Conservation (phyloP, 345 rosid species). For the Salix udensis region DNA sequence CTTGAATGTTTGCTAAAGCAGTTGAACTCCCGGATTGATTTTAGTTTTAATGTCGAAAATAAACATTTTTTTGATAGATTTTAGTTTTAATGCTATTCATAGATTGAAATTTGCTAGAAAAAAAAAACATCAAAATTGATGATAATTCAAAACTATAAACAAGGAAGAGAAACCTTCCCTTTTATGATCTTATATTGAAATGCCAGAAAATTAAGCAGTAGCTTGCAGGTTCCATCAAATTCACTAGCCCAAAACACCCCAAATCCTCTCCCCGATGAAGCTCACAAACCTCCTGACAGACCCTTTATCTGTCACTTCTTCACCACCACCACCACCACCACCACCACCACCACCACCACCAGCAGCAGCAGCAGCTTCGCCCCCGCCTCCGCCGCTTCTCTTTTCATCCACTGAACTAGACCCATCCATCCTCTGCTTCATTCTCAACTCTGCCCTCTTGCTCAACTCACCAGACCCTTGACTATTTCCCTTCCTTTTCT, state of each 20-base stretch:
- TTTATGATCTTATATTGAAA: neutral
- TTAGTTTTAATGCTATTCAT: no score
- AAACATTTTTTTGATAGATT: no score
- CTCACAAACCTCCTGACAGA: conserved; percentile 46
- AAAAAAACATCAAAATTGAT: neutral
- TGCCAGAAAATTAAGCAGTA: neutral
- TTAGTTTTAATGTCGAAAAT: neutral
- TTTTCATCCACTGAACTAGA: conserved; percentile 23
- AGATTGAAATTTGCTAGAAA: neutral
- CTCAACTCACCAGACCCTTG: conserved; percentile 19
- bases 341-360: neutral
- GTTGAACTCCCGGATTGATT: neutral
- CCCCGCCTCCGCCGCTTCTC: neutral
- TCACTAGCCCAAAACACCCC: conserved; percentile 56
- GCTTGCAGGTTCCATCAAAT: neutral
- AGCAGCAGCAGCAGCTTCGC: neutral
- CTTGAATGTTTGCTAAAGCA: neutral
- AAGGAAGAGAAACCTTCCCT: neutral
- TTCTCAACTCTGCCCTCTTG: conserved; percentile 25
- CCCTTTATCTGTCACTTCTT: conserved; percentile 28
- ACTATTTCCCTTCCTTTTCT: conserved; percentile 37
- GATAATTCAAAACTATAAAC: neutral
- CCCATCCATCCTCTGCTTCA: neutral
- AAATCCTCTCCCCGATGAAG: conserved; percentile 68
- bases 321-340: conserved; percentile 14